Base-by-base conservation (phyloP, 352 stramenopile species). In the Aphanomyces stellatus region DNA sequence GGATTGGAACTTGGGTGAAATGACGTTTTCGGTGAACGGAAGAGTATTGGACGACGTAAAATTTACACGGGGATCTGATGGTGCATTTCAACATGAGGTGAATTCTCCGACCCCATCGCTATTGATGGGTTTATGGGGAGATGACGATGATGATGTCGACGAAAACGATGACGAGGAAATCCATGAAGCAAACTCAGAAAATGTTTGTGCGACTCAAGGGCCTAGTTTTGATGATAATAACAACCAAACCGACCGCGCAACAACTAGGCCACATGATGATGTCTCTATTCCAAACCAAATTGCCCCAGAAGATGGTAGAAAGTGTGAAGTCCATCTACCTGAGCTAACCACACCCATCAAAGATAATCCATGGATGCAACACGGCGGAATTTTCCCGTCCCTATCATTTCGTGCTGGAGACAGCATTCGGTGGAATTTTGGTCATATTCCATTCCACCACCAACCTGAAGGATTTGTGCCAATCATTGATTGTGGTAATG, bases 371-470 rank as follows among this genome's bases (percentile, higher is more conserved):
- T 67, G 60, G 60, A 27, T 67, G 3, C 11, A 28, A 31, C 60
- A 57, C 13, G 40, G 60, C 41, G 60, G 60, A 15, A 67, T 67
- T 19, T 67, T 59, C 19, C 60, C 60, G 7, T 67, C 60, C 3
- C 37, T 49, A 11, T 67, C 60, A 2, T 57, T 67, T 34, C 34
- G 48, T 4, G 57, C 37, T 3, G 60, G 37, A 10, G 81, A 91
- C 55, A 76, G 78, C 10, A 25, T 89, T 27, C 77, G 77, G 8
- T 91, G 83, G 83, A 91, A 91, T 66, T 78, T 91, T 65, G 83
- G 83, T 0, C 76, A 90, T 6, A 69, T 65, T 1, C 71, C 77
- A 28, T 88, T 91, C 22, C 22, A 27, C 1, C 41, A 67, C 27
- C 28, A 25, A 15, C 60, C 60, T 35, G 41, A 55, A 5, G 60